Conservation (phyloP, 2,329 filamentous ascomycete species). For the Aspergillus tubingensis region DNA sequence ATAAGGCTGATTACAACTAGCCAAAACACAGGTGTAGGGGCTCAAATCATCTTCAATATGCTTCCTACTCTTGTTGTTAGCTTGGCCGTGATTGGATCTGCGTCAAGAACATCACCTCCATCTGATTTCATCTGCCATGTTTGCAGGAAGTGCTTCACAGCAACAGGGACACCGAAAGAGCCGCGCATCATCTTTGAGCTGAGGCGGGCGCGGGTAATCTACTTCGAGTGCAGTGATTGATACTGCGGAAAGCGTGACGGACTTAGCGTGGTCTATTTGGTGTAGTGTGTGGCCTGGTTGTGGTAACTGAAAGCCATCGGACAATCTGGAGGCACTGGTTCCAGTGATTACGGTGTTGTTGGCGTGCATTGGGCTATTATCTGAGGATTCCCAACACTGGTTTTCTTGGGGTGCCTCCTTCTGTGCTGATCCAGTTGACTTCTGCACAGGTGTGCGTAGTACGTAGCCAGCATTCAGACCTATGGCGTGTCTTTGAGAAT, state of each 20-base stretch:
- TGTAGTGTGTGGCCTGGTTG: background rate
- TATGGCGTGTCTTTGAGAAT: constrained; percentile 13
- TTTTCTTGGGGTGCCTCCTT: background rate
- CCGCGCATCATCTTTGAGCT: background rate
- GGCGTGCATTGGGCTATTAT: background rate
- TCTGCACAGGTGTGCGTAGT: background rate
- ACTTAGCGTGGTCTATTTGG: too few species aligned
- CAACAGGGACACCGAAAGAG: constrained; percentile 19
- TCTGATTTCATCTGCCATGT: background rate
- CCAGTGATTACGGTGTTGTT: background rate
- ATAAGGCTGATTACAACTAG: constrained; percentile 2
- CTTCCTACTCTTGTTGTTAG: background rate
- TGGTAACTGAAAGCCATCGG: background rate
- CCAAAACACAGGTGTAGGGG: constrained; percentile 14
- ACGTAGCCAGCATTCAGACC: background rate
- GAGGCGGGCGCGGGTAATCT: constrained; percentile 13
- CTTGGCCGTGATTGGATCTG: background rate
- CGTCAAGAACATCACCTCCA: constrained; percentile 14
- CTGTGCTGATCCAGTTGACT: background rate
- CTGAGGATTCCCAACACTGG: background rate
- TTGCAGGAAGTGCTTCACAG: constrained; percentile 10
- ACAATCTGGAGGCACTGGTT: background rate
- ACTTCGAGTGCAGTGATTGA: background rate
- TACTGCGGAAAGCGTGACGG: background rate
- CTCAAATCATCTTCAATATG: constrained; percentile 7